Evolutionary conservation across 176 grass and related monocot species (phyloP).

Genomic region (Avena atlantica): DNA sequence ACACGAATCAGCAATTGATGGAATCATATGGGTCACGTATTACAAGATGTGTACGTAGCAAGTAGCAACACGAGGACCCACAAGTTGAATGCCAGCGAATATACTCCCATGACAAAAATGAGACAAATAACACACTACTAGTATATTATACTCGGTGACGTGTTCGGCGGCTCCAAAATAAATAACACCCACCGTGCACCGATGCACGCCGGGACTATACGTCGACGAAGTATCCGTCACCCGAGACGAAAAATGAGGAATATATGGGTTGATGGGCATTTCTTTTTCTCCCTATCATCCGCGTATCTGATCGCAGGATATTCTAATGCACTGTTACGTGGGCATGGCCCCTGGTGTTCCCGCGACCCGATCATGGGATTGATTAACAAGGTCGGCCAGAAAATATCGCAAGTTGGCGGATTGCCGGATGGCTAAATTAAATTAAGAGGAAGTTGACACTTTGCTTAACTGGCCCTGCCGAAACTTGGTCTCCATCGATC

Average conservation of each 20-base stretch:
- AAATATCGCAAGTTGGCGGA: slow-evolving; percentile 10
- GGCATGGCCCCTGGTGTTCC: background rate
- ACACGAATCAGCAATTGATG: background rate
- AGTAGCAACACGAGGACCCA: background rate
- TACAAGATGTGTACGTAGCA: background rate
- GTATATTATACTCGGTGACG: background rate
- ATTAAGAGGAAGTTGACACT: background rate
- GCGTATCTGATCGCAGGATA: slow-evolving; percentile 20
- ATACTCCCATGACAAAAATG: background rate
- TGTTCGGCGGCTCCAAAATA: background rate
- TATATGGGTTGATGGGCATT: background rate
- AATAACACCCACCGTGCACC: background rate
- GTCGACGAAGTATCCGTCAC: background rate
- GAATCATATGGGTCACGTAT: background rate
- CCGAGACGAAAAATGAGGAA: background rate
- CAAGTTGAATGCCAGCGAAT: slow-evolving; percentile 15
- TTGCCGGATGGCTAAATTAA: slow-evolving; percentile 18
- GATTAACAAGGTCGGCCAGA: background rate
- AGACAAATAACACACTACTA: background rate
- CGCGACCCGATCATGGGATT: background rate
- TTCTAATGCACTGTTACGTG: background rate
- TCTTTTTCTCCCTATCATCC: background rate
- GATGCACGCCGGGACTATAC: background rate
- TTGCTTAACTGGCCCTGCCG: background rate
- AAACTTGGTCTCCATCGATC: background rate